Evolutionary conservation across 1,284 basidiomycete species (phyloP).

Genomic region (Cryptococcus sp.): DNA sequence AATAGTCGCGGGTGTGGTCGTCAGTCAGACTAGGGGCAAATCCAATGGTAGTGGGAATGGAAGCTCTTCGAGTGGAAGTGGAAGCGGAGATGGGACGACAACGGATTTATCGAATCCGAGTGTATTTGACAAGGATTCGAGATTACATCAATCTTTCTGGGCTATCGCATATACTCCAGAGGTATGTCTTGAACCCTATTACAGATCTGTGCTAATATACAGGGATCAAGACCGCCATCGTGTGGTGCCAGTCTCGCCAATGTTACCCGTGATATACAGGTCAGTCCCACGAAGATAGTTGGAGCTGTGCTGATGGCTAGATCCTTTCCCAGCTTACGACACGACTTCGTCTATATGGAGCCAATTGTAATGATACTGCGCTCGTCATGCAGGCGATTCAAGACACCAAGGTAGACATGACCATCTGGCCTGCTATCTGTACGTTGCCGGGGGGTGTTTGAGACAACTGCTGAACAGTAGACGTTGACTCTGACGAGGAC

Average conservation of each 20-base stretch:
- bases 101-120: slow-evolving; percentile 58
- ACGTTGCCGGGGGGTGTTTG: too few relatives aligned
- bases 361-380: slow-evolving; percentile 54
- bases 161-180: slow-evolving; percentile 69
- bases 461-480: slow-evolving; percentile 23
- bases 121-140: slow-evolving; percentile 59
- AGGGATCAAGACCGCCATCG: slow-evolving; percentile 28
- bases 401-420: slow-evolving; percentile 82
- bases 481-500: slow-evolving; percentile 58
- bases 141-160: slow-evolving; percentile 62
- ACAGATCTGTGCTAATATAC: slow-evolving; percentile 1
- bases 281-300: slow-evolving; percentile 3
- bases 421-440: slow-evolving; percentile 78
- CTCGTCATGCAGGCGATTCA: slow-evolving; percentile 70
- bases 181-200: slow-evolving; percentile 42
- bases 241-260: slow-evolving; percentile 49
- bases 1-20: slow-evolving; percentile 30
- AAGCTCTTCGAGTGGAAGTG: slow-evolving; percentile 3
- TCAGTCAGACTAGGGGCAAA: slow-evolving; percentile 15
- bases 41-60: slow-evolving; percentile 5
- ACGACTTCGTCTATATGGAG: slow-evolving; percentile 43
- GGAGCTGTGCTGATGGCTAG: slow-evolving; percentile 7
- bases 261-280: slow-evolving; percentile 51
- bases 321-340: slow-evolving; percentile 46
- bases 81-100: slow-evolving; percentile 4